A percentile compares a stretch with the other conserved stretches of the same genome.
Conservation (phyloP, 768 basidiomycete species). For the Ramaria rubella region DNA sequence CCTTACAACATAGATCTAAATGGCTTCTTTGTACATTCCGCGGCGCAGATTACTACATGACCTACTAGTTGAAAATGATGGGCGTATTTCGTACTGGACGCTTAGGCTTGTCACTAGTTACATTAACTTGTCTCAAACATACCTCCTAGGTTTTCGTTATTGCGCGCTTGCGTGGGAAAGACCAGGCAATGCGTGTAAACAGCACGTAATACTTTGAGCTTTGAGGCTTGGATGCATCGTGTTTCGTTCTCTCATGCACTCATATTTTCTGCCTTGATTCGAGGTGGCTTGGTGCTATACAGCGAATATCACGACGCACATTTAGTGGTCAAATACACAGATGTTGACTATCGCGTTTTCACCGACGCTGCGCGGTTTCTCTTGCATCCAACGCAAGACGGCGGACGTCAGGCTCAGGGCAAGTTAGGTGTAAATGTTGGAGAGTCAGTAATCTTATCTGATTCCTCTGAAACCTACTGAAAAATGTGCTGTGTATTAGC, state of each 20-base stretch:
- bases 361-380: conserved; percentile 81
- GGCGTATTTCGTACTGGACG: neutral
- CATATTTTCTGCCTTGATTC: conserved; percentile 47
- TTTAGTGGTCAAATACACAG: conserved; percentile 91
- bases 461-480: neutral
- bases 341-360: conserved; percentile 95
- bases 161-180: neutral
- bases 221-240: neutral
- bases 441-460: conserved; percentile 51
- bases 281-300: conserved; percentile 69
- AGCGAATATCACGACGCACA: conserved; percentile 86
- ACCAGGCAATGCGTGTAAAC: no score
- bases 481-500: conserved; percentile 34
- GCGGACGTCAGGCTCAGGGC: conserved; percentile 54
- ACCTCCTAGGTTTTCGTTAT: neutral
- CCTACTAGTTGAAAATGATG: neutral
- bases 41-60: neutral
- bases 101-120: neutral
- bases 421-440: conserved; percentile 48
- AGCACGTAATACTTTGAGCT: no score
- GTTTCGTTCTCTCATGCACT: conserved; percentile 46
- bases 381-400: conserved; percentile 34
- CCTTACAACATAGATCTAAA: conserved; percentile 19
- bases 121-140: neutral
- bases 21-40: neutral